Percentiles rank a stretch among this genome's conserved stretches.
Conservation (phyloP, 768 basidiomycete genomes). For the Hygrocybe coccinea region DNA sequence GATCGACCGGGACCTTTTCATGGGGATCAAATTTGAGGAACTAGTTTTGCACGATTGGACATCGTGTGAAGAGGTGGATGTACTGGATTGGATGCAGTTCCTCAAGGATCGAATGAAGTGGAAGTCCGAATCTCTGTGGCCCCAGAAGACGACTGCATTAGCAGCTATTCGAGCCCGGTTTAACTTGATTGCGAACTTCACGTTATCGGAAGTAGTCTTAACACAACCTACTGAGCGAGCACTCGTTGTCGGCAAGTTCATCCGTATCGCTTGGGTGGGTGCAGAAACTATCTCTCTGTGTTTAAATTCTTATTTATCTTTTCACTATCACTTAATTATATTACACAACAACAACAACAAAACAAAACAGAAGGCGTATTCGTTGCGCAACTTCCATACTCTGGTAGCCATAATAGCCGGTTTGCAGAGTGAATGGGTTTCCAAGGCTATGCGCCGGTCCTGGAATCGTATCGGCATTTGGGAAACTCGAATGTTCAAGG, state of each 20-base stretch:
- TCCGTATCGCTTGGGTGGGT: slow-evolving; percentile 81
- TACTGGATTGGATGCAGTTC: slow-evolving; percentile 81
- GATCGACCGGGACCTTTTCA: slow-evolving; percentile 85
- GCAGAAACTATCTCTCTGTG: too few species aligned
- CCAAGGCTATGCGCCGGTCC: slow-evolving; percentile 57
- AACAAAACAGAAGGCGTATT: slow-evolving; percentile 66
- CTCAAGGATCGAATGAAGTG: slow-evolving; percentile 67
- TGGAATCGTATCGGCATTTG: slow-evolving; percentile 64
- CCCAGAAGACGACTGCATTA: slow-evolving; percentile 65
- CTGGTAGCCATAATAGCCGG: slow-evolving; percentile 77
- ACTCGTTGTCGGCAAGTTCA: slow-evolving; percentile 68
- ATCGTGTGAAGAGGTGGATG: slow-evolving; percentile 56
- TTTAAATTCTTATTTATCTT: too few species aligned
- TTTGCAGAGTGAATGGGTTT: slow-evolving; percentile 65
- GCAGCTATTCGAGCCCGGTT: slow-evolving; percentile 75
- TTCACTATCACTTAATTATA: background rate
- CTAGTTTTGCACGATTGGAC: slow-evolving; percentile 73
- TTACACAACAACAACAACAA: slow-evolving; percentile 1
- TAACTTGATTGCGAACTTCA: slow-evolving; percentile 79
- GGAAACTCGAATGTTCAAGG: slow-evolving; percentile 69
- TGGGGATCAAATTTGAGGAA: slow-evolving; percentile 82
- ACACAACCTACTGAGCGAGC: slow-evolving; percentile 63
- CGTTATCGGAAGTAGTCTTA: slow-evolving; percentile 73
- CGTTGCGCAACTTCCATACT: slow-evolving; percentile 70
- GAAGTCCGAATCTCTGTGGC: slow-evolving; percentile 56